Base-by-base conservation (phyloP, 768 basidiomycete species). In the Tylopilus sp. region DNA sequence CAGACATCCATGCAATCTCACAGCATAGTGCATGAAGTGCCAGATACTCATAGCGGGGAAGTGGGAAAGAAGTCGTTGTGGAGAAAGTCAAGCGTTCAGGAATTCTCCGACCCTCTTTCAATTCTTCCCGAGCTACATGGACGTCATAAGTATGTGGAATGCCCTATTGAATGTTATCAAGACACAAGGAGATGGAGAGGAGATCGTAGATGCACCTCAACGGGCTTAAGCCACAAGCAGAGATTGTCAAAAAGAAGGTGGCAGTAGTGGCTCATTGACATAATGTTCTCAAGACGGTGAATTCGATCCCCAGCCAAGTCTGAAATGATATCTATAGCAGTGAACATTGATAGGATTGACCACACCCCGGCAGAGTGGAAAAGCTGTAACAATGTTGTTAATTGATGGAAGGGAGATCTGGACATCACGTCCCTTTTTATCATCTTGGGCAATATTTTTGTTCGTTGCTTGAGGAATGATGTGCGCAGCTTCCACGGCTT, bases 1-100 rank as follows among this genome's bases (percentile, higher is more conserved):
- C 53, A 16, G 56, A 57, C 48, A 50, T 50, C 53, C 53, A 54
- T 5, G 48, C 44, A 3, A 47, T 29, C 28, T 57, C 48, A 33
- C 56, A 57, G 17, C 53, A 57, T 2, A 54, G 48, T 31, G 53
- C 40, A 19, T 57, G 48, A 22, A 57, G 33, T 0, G 38, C 45
- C 41, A 55, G 29, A n/a, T 25, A 44, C 12, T 26, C 28, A 3
- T 0, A 40, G 14, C 8, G 1, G 7, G 55, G 52, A 14, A 56
- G 43, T 17, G 55, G 52, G 6, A 52, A 0, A 1, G 44, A 37
- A 1, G 8, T 9, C 2, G 53, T 50, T 3, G 48, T 42, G 25
- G 55, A 54, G 9, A 36, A 19, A 36, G 34, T 36, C 5, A 36
- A 16, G 9, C 19, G 19, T 36, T 34, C 34, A n/a, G 34, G 17